Evolutionary conservation across 2,329 filamentous ascomycete species (phyloP), one percentile per base, ranked within the genome.

Genomic region (Pseudocercospora crystallina): DNA sequence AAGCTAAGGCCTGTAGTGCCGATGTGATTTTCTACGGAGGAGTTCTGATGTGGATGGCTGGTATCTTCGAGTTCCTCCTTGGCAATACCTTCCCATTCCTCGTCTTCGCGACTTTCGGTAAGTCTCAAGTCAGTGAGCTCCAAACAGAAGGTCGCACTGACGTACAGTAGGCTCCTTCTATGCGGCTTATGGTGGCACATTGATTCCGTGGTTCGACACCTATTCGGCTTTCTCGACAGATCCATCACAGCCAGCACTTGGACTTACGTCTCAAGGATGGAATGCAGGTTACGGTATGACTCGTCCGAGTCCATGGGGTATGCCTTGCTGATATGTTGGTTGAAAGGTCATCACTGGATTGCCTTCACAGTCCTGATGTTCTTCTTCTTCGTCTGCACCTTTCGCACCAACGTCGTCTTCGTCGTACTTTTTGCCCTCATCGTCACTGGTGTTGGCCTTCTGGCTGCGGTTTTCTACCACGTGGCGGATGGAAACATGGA

Each of bases 61-160:
- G 52, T 9, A 35, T 60, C 14, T 40, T 60, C 14, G 54, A 60
- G 32, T 58, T 60, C 31, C 31, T 60, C 9, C 44, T 60, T n/a
- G 57, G 57, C 33, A 60, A 60, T 34, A 60, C 57, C 2, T 60
- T 60, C 15, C 55, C 57, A 12, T 60, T 60, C 47, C 37, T 60
- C 32, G 57, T 60, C 15, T 60, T 60, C 49, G 53, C 54, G 38
- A 43, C 48, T 5, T 60, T 60, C 39, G 54, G 56, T 56, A 52
- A 37, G 47, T 15, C n/a, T 43, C 13, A 7, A 15, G 20, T 13
- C 26, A 5, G n/a, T 17, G 14, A 11, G 8, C 14, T 12, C 29
- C 10, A 30, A 12, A n/a, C n/a, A n/a, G 11, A 10, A 10, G 10
- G 5, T n/a, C 10, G 12, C 33, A 35, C 45, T 56, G 35, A 56